A percentile compares a stretch with the other conserved stretches of the same genome.
These are phyloP conservation scores for Balamuthia mandrillaris DNA, from an alignment of 208 protist genomes.

Conservation along the genomic window DNA sequence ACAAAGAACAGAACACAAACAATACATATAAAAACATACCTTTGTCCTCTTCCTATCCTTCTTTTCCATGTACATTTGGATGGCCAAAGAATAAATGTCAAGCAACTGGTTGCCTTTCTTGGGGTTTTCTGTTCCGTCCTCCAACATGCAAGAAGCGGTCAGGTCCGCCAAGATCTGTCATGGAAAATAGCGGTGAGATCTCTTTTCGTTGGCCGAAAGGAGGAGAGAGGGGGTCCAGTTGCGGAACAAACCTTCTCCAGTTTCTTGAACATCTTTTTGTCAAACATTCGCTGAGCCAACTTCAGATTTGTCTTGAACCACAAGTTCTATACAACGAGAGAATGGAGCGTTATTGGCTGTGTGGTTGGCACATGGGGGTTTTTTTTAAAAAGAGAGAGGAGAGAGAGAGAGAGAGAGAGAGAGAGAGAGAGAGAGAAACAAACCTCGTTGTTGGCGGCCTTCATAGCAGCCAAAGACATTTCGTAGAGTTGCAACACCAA, in stretches of 20 bases:
- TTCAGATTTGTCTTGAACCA: slow-evolving; percentile 89
- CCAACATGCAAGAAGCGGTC: slow-evolving; percentile 70
- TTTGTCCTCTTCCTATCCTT: slow-evolving; percentile 75
- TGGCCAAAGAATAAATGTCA: slow-evolving; percentile 81
- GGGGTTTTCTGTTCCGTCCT: slow-evolving; percentile 66
- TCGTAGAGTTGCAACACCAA: slow-evolving; percentile 47
- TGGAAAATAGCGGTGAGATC: slow-evolving; percentile 6
- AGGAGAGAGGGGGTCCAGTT: not conserved
- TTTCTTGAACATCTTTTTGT: slow-evolving; percentile 59
- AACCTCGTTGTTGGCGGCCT: slow-evolving; percentile 62
- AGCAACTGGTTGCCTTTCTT: slow-evolving; percentile 77
- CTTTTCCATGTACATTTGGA: slow-evolving; percentile 79
- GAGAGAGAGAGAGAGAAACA: not conserved
- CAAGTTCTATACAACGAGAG: slow-evolving; percentile 61
- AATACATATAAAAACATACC: not conserved
- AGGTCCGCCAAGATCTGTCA: slow-evolving; percentile 75
- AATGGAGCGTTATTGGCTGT: not conserved
- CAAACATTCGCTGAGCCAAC: slow-evolving; percentile 73
- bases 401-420: not conserved
- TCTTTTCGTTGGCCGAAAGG: not conserved
- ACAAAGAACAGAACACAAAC: not conserved
- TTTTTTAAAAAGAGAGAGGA: not conserved
- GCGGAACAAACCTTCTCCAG: slow-evolving; percentile 45
- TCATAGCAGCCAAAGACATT: slow-evolving; percentile 41
- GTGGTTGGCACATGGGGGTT: not conserved